These are phyloP conservation scores for Aphanocladium album DNA, from an alignment of 2,329 filamentous ascomycete species.

Conservation along the genomic window DNA sequence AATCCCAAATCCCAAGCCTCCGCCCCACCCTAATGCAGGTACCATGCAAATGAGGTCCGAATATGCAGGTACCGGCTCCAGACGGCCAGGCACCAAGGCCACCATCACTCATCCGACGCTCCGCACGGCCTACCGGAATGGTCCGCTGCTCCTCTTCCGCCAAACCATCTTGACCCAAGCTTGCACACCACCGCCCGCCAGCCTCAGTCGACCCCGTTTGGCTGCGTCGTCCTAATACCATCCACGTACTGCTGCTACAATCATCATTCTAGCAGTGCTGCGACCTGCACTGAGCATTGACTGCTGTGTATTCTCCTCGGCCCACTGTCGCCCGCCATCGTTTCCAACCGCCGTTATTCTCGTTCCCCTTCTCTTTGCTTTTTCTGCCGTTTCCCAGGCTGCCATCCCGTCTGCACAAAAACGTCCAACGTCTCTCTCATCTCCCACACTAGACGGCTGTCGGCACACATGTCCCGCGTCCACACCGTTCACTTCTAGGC, in stretches of 20 bases:
- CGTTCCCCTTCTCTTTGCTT: neutral
- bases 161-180: neutral
- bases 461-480: neutral
- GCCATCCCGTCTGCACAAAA: neutral
- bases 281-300: neutral
- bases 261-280: neutral
- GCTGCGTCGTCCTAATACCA: neutral
- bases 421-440: conserved; percentile 2
- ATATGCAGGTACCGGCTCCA: conserved; percentile 6
- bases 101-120: neutral
- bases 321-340: conserved; percentile 2
- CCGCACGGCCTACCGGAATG: conserved; percentile 4
- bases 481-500: neutral
- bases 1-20: neutral
- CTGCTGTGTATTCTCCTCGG: neutral
- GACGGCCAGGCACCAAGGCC: neutral
- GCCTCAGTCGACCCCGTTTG: conserved; percentile 3
- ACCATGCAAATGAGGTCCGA: neutral
- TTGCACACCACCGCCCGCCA: neutral
- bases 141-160: conserved; percentile 7
- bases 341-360: neutral
- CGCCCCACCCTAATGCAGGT: conserved; percentile 6
- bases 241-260: neutral
- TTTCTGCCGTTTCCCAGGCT: neutral
- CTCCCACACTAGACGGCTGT: neutral